Percentiles rank a stretch among this genome's conserved stretches.
These are phyloP conservation scores for Asparagopsis taxiformis DNA, from an alignment of 31 red algal genomes.

Conservation along the genomic window DNA sequence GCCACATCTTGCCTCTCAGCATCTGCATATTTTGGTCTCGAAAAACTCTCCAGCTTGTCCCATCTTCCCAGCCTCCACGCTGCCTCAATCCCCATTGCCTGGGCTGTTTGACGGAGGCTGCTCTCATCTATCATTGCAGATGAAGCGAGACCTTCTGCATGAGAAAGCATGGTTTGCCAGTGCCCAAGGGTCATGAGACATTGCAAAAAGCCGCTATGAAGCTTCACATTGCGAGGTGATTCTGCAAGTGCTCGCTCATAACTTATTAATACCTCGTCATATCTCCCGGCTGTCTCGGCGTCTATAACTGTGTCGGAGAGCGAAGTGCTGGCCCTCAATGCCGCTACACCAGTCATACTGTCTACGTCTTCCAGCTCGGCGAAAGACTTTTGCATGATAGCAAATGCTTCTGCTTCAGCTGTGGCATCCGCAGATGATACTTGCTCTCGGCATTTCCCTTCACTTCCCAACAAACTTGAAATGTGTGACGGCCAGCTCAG, in stretches of 20 bases:
- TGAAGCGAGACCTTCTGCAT: conserved; percentile 47
- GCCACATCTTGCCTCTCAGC: background rate
- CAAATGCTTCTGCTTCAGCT: conserved; percentile 32
- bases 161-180: conserved; percentile 82
- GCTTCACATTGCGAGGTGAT: conserved; percentile 17
- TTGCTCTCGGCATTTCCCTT: conserved; percentile 1
- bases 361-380: conserved; percentile 78
- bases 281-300: conserved; percentile 64
- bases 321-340: conserved; percentile 31
- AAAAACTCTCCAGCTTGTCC: conserved; percentile 50
- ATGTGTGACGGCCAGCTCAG: conserved; percentile 40
- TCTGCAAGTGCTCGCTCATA: conserved; percentile 66
- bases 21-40: background rate
- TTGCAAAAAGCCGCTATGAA: conserved; percentile 62
- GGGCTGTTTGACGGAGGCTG: conserved; percentile 30
- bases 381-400: conserved; percentile 62
- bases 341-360: conserved; percentile 66
- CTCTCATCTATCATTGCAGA: conserved; percentile 46
- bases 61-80: conserved; percentile 84
- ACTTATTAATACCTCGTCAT: conserved; percentile 59
- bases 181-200: conserved; percentile 82
- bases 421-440: background rate
- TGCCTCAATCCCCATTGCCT: conserved; percentile 71
- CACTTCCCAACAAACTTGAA: conserved; percentile 15
- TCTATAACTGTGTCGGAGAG: conserved; percentile 63